Base-by-base conservation (phyloP, 1,139 yeast genomes). In the Candida mesenterica region DNA sequence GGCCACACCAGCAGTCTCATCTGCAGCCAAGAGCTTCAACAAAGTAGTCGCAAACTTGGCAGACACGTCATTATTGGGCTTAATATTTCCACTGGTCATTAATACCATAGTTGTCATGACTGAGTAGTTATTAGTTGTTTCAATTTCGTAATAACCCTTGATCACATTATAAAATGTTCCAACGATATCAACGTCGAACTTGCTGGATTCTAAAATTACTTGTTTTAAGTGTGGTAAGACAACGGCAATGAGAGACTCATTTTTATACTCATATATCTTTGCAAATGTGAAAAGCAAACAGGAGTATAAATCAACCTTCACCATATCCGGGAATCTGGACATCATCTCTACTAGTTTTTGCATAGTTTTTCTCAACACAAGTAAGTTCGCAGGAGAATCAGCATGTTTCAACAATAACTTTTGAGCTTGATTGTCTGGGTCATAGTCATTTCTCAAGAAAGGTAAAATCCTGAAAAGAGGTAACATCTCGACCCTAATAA, bases 401-500 rank as follows among this genome's bases (percentile, higher is more conserved):
- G 57, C 75, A 65, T 49, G 47, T 38, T 42, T 59, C 37, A 50
- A 59, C 15, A 43, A 55, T 37, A 62, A 46, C 30, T 59, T 53
- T 10, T 64, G 59, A 5, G 62, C 63, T 15, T 61, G 62, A 33
- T 59, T 66, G 15, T 50, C 52, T 3, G 61, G 49, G 43, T 68
- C 71, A 43, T 45, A 69, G 41, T 68, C 72, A 18, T 68, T 72
- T 38, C 75, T 69, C 39, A 83, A 62, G 39, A 80, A 77, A 8
- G 94, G 90, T 24, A 85, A 61, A 6, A 72, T 61, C 26, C 69
- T 68, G 28, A 80, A 73, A 12, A 87, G 62, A 0, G 88, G 82
- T 19, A 82, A 66, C 69, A 85, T 71, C 14, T 77, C 76, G n/a
- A 89, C 72, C 46, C 96, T 70, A 30, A 88, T 63, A 24, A 90